Conservation (phyloP, 306 rosid genomes). For the Acacia melanoxylon region DNA sequence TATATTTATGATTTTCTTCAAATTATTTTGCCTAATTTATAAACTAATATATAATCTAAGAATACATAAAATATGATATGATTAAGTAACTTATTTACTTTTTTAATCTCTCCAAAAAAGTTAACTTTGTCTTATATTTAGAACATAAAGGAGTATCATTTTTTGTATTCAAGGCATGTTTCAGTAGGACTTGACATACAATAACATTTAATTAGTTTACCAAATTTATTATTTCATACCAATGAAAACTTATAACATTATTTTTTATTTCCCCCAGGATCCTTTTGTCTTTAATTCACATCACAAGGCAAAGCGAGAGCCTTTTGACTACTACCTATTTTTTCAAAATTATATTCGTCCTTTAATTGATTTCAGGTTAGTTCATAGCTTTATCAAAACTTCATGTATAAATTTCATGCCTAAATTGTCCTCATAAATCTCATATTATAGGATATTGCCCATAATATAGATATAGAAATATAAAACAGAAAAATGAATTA, state of each 20-base stretch:
- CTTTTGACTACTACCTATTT: not conserved
- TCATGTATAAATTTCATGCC: too few species aligned
- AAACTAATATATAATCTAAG: too few species aligned
- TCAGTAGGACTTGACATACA: too few species aligned
- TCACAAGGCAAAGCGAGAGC: not conserved
- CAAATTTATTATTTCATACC: not conserved
- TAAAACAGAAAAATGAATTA: not conserved
- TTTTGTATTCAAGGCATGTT: not conserved
- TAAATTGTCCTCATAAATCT: not conserved
- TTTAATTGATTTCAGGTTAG: constrained; percentile 2
- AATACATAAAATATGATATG: too few species aligned
- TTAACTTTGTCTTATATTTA: too few species aligned
- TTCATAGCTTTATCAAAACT: not conserved
- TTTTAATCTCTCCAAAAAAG: too few species aligned
- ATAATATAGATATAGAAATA: not conserved
- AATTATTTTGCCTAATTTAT: too few species aligned
- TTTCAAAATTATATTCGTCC: not conserved
- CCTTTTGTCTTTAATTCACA: not conserved
- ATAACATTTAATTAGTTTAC: not conserved
- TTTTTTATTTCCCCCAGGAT: not conserved
- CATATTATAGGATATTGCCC: not conserved
- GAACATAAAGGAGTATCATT: not conserved
- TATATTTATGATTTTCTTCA: too few species aligned
- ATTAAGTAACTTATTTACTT: too few species aligned
- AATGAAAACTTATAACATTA: not conserved